Evolutionary conservation across 257 asterid species (phyloP).

Genomic region (Nyctanthes arbortristis): DNA sequence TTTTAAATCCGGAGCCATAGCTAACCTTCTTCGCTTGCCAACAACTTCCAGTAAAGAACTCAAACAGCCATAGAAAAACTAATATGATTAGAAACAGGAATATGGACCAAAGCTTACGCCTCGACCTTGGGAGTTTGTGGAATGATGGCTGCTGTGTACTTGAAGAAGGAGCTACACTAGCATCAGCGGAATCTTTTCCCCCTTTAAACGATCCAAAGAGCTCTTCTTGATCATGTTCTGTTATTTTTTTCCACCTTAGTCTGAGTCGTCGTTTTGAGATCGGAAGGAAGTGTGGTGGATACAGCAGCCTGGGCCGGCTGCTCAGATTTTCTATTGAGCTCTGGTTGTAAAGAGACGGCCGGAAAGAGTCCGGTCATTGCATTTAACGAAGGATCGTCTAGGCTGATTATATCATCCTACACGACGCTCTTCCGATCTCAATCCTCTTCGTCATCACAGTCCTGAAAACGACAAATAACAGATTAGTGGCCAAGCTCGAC

Average conservation of each 20-base stretch:
- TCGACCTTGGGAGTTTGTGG: not conserved
- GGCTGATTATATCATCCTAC: constrained; percentile 75
- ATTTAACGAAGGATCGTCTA: constrained; percentile 51
- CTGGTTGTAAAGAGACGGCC: constrained; percentile 11
- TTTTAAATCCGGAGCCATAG: not conserved
- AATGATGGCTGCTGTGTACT: not conserved
- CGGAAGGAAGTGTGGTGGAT: constrained; percentile 27
- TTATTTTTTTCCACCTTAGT: constrained; percentile 32
- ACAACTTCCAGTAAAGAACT: constrained; percentile 8
- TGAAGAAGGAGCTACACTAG: constrained; percentile 2
- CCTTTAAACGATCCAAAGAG: constrained; percentile 2
- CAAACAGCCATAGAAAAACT: constrained; percentile 14
- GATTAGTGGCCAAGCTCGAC: not conserved
- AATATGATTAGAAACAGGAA: constrained; percentile 12
- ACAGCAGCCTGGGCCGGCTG: constrained; percentile 25
- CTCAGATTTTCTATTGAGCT: constrained; percentile 14
- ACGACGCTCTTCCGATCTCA: constrained; percentile 77
- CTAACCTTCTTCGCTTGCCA: not conserved
- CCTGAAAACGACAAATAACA: constrained; percentile 33
- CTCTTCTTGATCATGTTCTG: constrained; percentile 4
- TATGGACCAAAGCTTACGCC: not conserved
- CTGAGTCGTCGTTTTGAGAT: constrained; percentile 58
- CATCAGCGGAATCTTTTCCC: constrained; percentile 13
- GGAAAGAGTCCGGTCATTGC: constrained; percentile 21
- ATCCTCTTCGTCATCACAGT: constrained; percentile 56